phyloP scores from a whole-genome alignment of 2,329 filamentous ascomycete genomes.

The Aspergillus brunneoviolaceus region DNA sequence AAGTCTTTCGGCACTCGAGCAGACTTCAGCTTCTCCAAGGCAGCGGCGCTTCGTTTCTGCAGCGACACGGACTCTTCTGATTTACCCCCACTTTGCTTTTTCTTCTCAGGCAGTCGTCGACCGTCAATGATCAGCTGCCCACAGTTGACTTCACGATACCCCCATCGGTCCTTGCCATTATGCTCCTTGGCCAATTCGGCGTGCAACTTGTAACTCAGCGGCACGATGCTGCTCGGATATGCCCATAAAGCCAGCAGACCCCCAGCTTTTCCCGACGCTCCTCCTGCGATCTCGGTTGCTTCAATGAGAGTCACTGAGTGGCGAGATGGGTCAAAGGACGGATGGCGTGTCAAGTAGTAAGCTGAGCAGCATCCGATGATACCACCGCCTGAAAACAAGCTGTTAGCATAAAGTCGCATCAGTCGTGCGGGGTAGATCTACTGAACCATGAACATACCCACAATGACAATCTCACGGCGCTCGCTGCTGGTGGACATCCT shows the following conservation, averaged over 20 bases:
- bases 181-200: constrained; percentile 82
- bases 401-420: constrained; percentile 16
- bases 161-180: constrained; percentile 75
- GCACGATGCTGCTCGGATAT: constrained; percentile 80
- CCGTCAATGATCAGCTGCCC: constrained; percentile 62
- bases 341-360: constrained; percentile 86
- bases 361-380: constrained; percentile 91
- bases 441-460: constrained; percentile 31
- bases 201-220: constrained; percentile 81
- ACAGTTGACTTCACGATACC: constrained; percentile 76
- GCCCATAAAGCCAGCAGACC: constrained; percentile 90
- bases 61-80: constrained; percentile 49
- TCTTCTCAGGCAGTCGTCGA: constrained; percentile 38
- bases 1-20: constrained; percentile 72
- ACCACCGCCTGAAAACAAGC: constrained; percentile 66
- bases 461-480: constrained; percentile 41
- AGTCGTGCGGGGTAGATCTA: constrained; percentile 24
- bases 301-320: constrained; percentile 86
- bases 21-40: constrained; percentile 52
- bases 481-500: constrained; percentile 33
- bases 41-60: constrained; percentile 56
- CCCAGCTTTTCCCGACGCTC: constrained; percentile 91
- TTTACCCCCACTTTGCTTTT: constrained; percentile 26
- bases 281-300: constrained; percentile 80
- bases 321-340: constrained; percentile 69